Evolutionary conservation across 2,329 filamentous ascomycete species (phyloP), one percentile per base, ranked within the genome.

Genomic region (Tolypocladium ovalisporum): DNA sequence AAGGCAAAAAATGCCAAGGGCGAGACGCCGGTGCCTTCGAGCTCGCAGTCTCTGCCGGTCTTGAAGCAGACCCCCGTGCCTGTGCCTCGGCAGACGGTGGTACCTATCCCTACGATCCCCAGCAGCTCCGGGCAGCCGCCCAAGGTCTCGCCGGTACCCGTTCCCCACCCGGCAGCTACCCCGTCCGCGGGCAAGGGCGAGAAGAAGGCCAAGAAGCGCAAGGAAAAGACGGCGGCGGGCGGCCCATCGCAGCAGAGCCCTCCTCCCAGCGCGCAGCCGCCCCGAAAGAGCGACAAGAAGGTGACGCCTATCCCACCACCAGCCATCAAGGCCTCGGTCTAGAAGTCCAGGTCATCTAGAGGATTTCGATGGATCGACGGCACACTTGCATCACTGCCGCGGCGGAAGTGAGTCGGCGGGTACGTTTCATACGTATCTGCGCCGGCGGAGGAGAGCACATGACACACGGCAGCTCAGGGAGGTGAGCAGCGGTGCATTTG

Each of bases 81-180:
- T 24, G 44, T 59, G 13, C 65, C 65, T 52, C 63, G 67, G 12
- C 67, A 69, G 54, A 68, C 68, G 22, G 62, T 61, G 5, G 66
- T 72, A 4, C 72, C 70, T 9, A 61, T 74, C 7, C 75, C 73
- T 12, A 62, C 58, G n/a, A 60, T 74, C 17, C 73, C 71, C 36
- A 58, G 59, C 37, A 58, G 59, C 37, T 64, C 67, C 27, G 66
- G 66, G 9, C 68, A 67, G 4, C 67, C 61, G 27, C 57, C 60
- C 44, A 66, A 64, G 52, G 60, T 63, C 29, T 66, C 68, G 13
- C 62, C 66, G 13, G 62, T 63, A 3, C 64, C 66, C 27, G 35
- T 62, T 44, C 60, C 64, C n/a, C 57, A 55, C 19, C 60, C 59
- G 34, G 51, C 42, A 24, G 40, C 62, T 4, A 66, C 63, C 4